These are phyloP conservation scores for Chaetomiaceae sp. DNA, from an alignment of 2,329 filamentous ascomycete species.

Conservation along the genomic window DNA sequence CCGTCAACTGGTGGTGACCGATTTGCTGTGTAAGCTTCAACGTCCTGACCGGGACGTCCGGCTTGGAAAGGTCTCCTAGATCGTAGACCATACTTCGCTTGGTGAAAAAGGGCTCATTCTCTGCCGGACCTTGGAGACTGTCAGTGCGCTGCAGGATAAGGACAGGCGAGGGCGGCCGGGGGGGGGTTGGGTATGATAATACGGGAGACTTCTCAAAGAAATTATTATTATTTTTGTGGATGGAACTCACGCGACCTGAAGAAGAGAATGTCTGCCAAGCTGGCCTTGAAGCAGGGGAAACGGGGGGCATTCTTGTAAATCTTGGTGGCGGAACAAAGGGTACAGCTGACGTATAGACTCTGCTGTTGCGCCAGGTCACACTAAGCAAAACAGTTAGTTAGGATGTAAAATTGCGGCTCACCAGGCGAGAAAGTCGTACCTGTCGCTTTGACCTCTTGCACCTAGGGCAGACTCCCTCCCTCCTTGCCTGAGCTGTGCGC, in stretches of 20 bases:
- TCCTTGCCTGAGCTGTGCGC: slow-evolving; percentile 19
- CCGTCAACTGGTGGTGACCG: slow-evolving; percentile 19
- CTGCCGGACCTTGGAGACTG: slow-evolving; percentile 18
- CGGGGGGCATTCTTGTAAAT: slow-evolving; percentile 21
- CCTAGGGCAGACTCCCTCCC: slow-evolving; percentile 21
- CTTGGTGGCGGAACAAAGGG: slow-evolving; percentile 15
- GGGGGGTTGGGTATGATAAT: too few relatives aligned
- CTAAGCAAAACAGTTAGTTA: slow-evolving; percentile 9
- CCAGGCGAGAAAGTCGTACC: slow-evolving; percentile 5
- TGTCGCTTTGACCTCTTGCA: slow-evolving; percentile 25
- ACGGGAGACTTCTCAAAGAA: too few relatives aligned
- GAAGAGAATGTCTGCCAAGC: slow-evolving; percentile 20
- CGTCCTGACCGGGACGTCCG: slow-evolving; percentile 14
- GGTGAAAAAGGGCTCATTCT: slow-evolving; percentile 26
- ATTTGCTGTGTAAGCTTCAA: slow-evolving; percentile 23
- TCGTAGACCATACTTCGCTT: slow-evolving; percentile 9
- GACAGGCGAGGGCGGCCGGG: background rate
- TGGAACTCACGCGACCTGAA: slow-evolving; percentile 22
- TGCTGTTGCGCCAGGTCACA: slow-evolving; percentile 21
- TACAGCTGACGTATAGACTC: slow-evolving; percentile 20
- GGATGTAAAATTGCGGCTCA: too few relatives aligned
- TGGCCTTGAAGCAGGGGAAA: slow-evolving; percentile 23
- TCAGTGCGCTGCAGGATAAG: background rate
- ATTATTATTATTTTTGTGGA: too few relatives aligned
- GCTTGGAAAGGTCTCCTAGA: slow-evolving; percentile 19